Percentiles rank a stretch among this genome's conserved stretches.
These are phyloP conservation scores for Teunomyces cretensis DNA, from an alignment of 805 yeast species.

Conservation along the genomic window DNA sequence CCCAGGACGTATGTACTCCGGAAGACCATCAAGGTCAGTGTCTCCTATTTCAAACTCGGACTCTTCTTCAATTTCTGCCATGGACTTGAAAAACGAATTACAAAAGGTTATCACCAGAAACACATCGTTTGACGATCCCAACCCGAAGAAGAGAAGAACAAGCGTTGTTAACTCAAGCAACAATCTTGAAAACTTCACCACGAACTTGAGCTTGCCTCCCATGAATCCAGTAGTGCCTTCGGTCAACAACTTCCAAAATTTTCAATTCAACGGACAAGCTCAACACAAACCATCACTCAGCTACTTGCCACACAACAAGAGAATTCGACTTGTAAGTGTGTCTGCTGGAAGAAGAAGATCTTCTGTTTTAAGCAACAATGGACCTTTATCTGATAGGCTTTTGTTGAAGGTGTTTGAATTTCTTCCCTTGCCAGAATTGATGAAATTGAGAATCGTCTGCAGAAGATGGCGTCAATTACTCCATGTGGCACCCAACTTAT, in stretches of 20 bases:
- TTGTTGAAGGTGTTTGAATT: conserved; percentile 53
- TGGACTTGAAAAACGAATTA: conserved; percentile 7
- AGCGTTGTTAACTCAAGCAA: conserved; percentile 5
- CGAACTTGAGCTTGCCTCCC: conserved; percentile 32
- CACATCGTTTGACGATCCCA: conserved; percentile 8
- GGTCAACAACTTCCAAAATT: conserved; percentile 29
- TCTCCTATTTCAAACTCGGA: conserved; percentile 9
- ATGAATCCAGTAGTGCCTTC: conserved; percentile 39
- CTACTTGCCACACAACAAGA: conserved; percentile 54
- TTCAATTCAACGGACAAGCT: conserved; percentile 12
- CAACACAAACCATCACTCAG: conserved; percentile 37
- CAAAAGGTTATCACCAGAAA: conserved; percentile 7
- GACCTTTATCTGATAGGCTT: conserved; percentile 62
- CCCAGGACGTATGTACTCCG: neutral
- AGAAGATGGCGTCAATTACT: conserved; percentile 68
- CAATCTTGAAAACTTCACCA: conserved; percentile 12
- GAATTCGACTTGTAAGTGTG: conserved; percentile 49
- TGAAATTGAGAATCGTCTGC: conserved; percentile 59
- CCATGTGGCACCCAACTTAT: conserved; percentile 54
- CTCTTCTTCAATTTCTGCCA: conserved; percentile 15
- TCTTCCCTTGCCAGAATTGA: conserved; percentile 56
- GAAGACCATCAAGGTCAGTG: conserved; percentile 10
- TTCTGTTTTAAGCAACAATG: conserved; percentile 51
- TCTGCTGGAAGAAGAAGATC: conserved; percentile 50
- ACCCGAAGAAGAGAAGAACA: conserved; percentile 12